Evolutionary conservation across 225 moss, liverwort and hornwort genomes (phyloP).

Genomic region (Neckera pumila): DNA sequence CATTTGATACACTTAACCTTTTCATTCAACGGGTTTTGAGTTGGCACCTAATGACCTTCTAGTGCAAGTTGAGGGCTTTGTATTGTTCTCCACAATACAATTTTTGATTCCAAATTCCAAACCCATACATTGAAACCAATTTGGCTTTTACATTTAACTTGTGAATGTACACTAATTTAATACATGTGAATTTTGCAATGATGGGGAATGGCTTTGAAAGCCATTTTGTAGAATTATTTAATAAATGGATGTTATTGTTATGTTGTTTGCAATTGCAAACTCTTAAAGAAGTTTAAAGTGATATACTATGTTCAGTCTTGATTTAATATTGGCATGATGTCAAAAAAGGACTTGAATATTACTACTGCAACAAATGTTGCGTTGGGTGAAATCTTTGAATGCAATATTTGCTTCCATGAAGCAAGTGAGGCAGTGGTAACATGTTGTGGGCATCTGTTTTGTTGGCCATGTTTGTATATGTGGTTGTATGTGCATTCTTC

Average conservation of each 20-base stretch:
- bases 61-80: neutral
- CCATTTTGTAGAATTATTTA: too few relatives aligned
- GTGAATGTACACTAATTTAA: neutral
- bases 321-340: neutral
- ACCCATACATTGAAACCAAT: neutral
- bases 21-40: neutral
- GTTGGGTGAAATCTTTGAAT: slow-evolving; percentile 54
- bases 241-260: neutral
- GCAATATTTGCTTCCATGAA: slow-evolving; percentile 69
- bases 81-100: neutral
- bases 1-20: neutral
- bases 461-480: slow-evolving; percentile 69
- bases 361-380: neutral
- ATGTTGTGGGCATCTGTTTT: slow-evolving; percentile 70
- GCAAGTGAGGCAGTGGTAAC: slow-evolving; percentile 64
- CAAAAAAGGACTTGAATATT: neutral
- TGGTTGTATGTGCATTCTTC: slow-evolving; percentile 73
- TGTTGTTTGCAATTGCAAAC: neutral
- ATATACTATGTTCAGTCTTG: neutral
- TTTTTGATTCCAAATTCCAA: neutral
- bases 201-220: neutral
- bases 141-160: neutral
- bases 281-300: neutral
- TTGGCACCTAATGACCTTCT: neutral
- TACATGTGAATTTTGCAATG: neutral